These are phyloP conservation scores for Ascobolus immersus DNA, from an alignment of 495 filamentous ascomycete species.

Conservation along the genomic window DNA sequence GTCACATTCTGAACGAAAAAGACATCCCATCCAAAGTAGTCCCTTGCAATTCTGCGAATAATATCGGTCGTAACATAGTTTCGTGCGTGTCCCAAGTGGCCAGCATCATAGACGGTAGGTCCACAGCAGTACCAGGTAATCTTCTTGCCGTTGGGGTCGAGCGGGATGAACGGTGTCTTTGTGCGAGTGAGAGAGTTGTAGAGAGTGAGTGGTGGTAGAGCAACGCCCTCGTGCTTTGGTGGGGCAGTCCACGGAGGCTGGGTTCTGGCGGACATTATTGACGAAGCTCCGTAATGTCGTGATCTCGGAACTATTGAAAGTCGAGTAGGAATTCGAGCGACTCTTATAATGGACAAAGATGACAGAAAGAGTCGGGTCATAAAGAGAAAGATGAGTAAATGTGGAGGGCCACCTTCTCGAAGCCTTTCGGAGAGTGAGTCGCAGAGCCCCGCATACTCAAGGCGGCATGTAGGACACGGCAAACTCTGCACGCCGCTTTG, in stretches of 20 bases:
- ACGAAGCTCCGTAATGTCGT: too few species aligned
- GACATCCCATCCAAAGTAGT: constrained; percentile 70
- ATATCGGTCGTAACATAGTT: constrained; percentile 95
- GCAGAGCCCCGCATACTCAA: too few species aligned
- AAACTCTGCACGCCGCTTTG: too few species aligned
- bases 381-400: too few species aligned
- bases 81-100: constrained; percentile 70
- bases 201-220: constrained; percentile 27
- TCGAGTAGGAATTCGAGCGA: too few species aligned
- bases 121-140: constrained; percentile 80
- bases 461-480: too few species aligned
- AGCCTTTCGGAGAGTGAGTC: too few species aligned
- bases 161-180: constrained; percentile 52
- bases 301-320: too few species aligned
- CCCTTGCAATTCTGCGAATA: constrained; percentile 55
- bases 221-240: constrained; percentile 4
- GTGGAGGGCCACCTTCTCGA: too few species aligned
- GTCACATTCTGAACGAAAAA: constrained; percentile 94
- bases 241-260: constrained; percentile 22
- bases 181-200: constrained; percentile 55
- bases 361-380: too few species aligned
- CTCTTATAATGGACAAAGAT: too few species aligned
- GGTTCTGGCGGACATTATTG: too few species aligned
- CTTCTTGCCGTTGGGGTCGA: constrained; percentile 36
- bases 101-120: constrained; percentile 78